Base-by-base conservation (phyloP, 1,284 basidiomycete species). In the Apiotrichum gracile region DNA sequence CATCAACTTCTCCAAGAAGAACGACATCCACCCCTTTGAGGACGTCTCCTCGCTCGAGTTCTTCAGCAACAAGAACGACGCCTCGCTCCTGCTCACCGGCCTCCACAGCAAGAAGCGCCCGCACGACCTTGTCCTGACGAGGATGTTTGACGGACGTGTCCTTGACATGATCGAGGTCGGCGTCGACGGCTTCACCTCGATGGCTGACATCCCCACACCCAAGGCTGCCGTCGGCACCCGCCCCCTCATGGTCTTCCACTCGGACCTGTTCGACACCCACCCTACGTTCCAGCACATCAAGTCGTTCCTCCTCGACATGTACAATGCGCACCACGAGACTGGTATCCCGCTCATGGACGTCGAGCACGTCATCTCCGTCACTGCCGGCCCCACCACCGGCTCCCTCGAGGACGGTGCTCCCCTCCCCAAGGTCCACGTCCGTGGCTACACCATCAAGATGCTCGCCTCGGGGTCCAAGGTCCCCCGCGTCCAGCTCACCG, bases 161-260 rank as follows among this genome's bases (percentile, higher is more conserved):
- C 78, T 98, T 66, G 96, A 99, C 73, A 93, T 97, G 88, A 82
- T 91, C 55, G 96, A 98, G 77, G 77, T 96, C 21, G 92, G 92
- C 6, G 84, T 98, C 22, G 86, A 91, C 47, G 81, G 78, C 33
- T 91, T 85, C 66, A 81, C 83, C 54, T 78, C 82, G 61, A 94
- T 97, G 86, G 69, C 78, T 13, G 82, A 83, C 39, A 88, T 96
- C 77, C 90, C 92, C 78, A 86, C 87, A 42, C 79, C 84, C 35
- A 96, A 96, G 82, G 85, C 87, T 12, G 86, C 90, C 5, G 83
- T 88, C 27, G 93, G 93, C n/a, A 85, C 91, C 64, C 85, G 88
- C 63, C 93, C 94, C 47, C 76, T 97, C 62, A 86, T 98, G 79
- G 91, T 96, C 70, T 99, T 99, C 72, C 90, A 90, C 27, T 94